A percentile compares a stretch with the other conserved stretches of the same genome.
These are phyloP conservation scores for Alternaria gaisen DNA, from an alignment of 2,329 filamentous ascomycete genomes.

Conservation along the genomic window DNA sequence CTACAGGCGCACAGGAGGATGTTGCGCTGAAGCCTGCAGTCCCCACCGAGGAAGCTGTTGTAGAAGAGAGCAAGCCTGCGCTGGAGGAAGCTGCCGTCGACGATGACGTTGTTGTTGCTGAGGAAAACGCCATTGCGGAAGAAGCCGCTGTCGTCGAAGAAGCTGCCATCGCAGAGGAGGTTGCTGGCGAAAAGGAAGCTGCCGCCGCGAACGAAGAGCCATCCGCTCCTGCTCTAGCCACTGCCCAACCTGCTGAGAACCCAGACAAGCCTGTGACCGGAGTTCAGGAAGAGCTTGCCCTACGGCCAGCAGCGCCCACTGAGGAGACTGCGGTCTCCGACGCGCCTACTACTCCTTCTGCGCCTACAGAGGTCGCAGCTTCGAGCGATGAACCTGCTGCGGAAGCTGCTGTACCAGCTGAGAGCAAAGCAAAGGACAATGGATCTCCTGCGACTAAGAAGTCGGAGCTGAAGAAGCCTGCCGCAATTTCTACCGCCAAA, in stretches of 20 bases:
- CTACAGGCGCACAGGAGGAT: conserved; percentile 55
- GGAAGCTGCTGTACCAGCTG: conserved; percentile 4
- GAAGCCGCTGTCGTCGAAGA: conserved; percentile 7
- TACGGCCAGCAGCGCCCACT: conserved; percentile 54
- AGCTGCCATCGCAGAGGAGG: conserved; percentile 3
- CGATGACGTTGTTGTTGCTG: conserved; percentile 29
- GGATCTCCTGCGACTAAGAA: conserved; percentile 15
- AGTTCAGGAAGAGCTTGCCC: conserved; percentile 52
- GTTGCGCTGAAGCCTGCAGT: conserved; percentile 53
- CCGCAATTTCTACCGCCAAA: conserved; percentile 45
- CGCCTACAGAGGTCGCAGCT: conserved; percentile 49
- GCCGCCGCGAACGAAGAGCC: background rate
- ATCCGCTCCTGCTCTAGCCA: background rate
- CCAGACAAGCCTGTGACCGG: conserved; percentile 56
- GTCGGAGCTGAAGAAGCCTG: conserved; percentile 42
- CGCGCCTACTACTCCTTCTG: conserved; percentile 20
- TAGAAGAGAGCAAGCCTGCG: conserved; percentile 45
- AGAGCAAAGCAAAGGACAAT: conserved; percentile 29
- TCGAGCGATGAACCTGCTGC: background rate
- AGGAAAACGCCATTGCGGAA: conserved; percentile 30
- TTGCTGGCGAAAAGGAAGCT: background rate
- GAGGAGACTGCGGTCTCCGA: conserved; percentile 48
- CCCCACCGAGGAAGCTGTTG: conserved; percentile 45
- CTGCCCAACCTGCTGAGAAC: conserved; percentile 38
- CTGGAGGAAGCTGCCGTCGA: conserved; percentile 21